phyloP scores from a whole-genome alignment of 208 protist genomes.

The Porcisia hertigi region DNA sequence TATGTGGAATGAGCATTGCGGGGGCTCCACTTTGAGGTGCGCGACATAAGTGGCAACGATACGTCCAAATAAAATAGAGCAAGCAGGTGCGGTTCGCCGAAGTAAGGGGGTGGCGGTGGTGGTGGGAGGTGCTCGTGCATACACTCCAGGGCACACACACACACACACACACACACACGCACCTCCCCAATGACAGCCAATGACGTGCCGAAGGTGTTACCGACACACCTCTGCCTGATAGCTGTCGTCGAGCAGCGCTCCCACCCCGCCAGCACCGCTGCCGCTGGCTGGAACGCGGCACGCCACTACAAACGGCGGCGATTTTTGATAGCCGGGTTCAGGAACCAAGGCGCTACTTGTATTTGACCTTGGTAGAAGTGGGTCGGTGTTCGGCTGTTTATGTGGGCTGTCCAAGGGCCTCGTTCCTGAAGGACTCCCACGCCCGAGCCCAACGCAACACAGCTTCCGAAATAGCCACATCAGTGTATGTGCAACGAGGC shows the following conservation, averaged over 20 bases:
- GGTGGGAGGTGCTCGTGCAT: no score
- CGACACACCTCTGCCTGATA: no score
- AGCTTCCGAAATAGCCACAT: conserved; percentile 14
- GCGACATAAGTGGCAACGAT: no score
- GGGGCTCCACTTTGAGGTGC: no score
- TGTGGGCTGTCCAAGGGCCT: background rate
- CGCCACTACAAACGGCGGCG: background rate
- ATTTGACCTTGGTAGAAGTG: background rate
- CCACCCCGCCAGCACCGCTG: background rate
- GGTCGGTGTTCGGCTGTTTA: background rate
- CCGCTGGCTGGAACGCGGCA: background rate
- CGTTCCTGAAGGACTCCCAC: conserved; percentile 6
- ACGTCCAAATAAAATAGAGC: no score
- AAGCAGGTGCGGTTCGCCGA: no score
- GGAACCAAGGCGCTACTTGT: background rate
- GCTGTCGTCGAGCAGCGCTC: background rate
- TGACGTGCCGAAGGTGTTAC: no score
- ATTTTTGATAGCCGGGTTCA: background rate
- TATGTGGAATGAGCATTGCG: no score
- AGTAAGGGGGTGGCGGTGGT: no score
- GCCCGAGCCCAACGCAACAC: conserved; percentile 21
- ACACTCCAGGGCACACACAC: no score
- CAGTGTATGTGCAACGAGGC: background rate
- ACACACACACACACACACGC: no score
- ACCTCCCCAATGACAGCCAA: no score